These are phyloP conservation scores for Spizellomyces sp. DNA, from an alignment of 192 early-diverging fungal genomes.

Conservation along the genomic window DNA sequence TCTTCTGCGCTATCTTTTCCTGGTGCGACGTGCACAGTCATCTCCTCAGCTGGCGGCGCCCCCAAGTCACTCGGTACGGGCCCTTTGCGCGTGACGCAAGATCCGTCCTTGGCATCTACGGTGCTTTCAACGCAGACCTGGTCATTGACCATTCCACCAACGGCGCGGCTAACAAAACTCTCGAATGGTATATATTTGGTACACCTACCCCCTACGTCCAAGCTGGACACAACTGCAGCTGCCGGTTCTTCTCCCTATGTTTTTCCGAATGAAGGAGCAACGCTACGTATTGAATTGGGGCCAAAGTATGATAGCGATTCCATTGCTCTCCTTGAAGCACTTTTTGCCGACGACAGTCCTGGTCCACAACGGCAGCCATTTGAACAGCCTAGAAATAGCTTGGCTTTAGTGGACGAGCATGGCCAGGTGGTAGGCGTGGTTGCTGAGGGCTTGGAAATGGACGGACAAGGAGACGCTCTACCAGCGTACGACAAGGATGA, in stretches of 20 bases:
- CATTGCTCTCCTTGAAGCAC: neutral
- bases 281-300: neutral
- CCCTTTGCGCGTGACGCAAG: neutral
- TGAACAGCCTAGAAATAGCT: slow-evolving; percentile 7
- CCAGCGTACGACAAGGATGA: neutral
- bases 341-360: neutral
- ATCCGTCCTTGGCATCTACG: neutral
- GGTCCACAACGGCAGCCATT: neutral
- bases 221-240: neutral
- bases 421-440: slow-evolving; percentile 35
- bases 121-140: neutral
- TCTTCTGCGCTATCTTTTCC: no score
- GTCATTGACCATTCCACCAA: neutral
- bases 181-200: neutral
- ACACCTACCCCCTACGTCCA: slow-evolving; percentile 5
- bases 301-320: neutral
- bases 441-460: slow-evolving; percentile 25
- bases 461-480: neutral
- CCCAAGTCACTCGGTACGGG: neutral
- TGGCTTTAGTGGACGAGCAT: slow-evolving; percentile 25
- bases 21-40: neutral
- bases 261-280: neutral
- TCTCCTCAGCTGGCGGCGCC: neutral
- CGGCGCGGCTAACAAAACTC: no score
- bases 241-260: neutral